phyloP scores from a whole-genome alignment of 768 basidiomycete genomes.

The Tulasnella calospora region DNA sequence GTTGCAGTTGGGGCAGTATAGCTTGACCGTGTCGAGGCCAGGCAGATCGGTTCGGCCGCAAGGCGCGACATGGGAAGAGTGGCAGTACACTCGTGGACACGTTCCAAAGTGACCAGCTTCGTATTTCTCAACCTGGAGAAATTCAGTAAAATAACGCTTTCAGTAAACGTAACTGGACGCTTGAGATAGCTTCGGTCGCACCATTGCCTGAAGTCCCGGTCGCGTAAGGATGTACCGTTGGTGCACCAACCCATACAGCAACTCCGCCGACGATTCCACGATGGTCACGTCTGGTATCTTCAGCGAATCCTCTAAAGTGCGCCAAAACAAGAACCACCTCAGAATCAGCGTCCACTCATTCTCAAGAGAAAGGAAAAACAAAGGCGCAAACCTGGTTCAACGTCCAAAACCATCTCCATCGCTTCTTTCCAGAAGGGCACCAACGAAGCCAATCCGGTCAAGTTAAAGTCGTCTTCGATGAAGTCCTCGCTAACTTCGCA shows the following conservation, averaged over 20 bases:
- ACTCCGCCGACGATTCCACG: constrained; percentile 94
- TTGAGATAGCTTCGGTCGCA: constrained; percentile 34
- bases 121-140: constrained; percentile 83
- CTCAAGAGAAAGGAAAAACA: neutral
- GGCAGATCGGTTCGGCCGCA: constrained; percentile 94
- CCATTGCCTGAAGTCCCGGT: constrained; percentile 92
- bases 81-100: constrained; percentile 93
- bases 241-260: constrained; percentile 95
- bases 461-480: constrained; percentile 98
- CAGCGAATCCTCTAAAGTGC: constrained; percentile 64
- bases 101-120: constrained; percentile 85
- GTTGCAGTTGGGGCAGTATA: constrained; percentile 96
- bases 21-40: constrained; percentile 93
- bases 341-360: neutral
- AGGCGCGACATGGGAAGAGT: constrained; percentile 82
- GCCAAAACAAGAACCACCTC: too few species aligned
- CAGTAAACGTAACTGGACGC: neutral
- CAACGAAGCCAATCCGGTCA: constrained; percentile 90
- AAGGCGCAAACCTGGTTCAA: constrained; percentile 76
- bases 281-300: constrained; percentile 99
- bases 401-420: constrained; percentile 99
- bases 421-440: constrained; percentile 99
- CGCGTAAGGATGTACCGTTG: constrained; percentile 96
- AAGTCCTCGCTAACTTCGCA: constrained; percentile 98
- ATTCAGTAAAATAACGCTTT: neutral